Base-by-base conservation (phyloP, 495 filamentous ascomycete genomes). In the Apiosordaria backusii region DNA sequence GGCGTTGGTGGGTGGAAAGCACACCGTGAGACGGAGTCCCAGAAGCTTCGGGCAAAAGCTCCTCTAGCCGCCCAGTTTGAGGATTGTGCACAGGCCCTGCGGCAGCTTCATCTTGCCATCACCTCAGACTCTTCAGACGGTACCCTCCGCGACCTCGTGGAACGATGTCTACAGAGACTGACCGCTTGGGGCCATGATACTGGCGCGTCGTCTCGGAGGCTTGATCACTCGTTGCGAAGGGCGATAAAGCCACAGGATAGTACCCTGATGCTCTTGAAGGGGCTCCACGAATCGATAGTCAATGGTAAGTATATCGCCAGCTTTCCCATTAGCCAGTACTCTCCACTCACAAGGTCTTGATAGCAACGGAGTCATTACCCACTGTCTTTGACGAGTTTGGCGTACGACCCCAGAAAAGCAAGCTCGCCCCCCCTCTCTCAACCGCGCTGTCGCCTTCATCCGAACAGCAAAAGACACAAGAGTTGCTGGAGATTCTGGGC, bases 41-140 rank as follows among this genome's bases (percentile, higher is more conserved):
- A 54, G 21, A 16, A 63, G 1, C 27, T 62, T 0, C 27, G 60
- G 29, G 60, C n/a, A 4, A 63, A 63, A 4, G 61, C 61, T 1
- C 61, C 61, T 16, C 40, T 63, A 2, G 61, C 61, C 4, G 61
- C 61, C 0, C 61, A 63, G 21, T 63, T 63, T 26, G 61, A 63
- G 40, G 61, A 63, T 27, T 63, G 61, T 22, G 40, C 40, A 1
- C 40, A 63, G 40, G 61, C 61, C 29, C 18, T 53, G 18, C 45
- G 23, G 6, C 61, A 53, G 21, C n/a, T 63, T 19, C 23, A 53
- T 10, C 16, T 35, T 4, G 40, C 61, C 6, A 21, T 63, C 10
- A 24, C 4, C 19, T 29, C 40, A 18, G 40, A 63, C 61, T 16
- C 61, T 24, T 53, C 3, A 25, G 10, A 24, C 13, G 40, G 7